These are phyloP conservation scores for Olyra latifolia DNA, from an alignment of 176 grass and related monocot genomes.

Conservation along the genomic window DNA sequence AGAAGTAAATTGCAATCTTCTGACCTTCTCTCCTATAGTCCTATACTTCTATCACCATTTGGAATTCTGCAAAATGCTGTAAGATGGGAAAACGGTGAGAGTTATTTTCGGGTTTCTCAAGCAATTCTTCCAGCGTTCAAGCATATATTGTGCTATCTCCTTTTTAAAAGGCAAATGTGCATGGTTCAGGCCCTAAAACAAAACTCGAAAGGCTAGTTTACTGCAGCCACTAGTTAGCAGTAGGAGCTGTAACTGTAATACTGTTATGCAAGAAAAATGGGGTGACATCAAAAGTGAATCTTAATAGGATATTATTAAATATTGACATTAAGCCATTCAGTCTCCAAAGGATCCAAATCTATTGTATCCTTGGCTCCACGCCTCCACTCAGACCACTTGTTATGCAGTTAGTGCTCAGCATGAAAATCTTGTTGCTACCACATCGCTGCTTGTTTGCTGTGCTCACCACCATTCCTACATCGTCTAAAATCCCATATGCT, in stretches of 20 bases:
- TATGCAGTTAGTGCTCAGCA: constrained; percentile 1
- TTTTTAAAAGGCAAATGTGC: background rate
- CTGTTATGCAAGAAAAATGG: background rate
- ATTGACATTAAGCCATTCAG: background rate
- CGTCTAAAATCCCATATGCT: constrained; percentile 1
- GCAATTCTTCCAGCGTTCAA: background rate
- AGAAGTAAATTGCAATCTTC: background rate
- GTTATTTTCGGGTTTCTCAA: background rate
- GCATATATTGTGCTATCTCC: constrained; percentile 6
- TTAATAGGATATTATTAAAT: background rate
- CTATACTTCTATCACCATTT: background rate
- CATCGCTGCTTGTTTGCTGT: background rate
- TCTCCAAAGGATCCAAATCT: constrained; percentile 23
- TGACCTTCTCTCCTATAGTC: background rate
- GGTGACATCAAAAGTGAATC: background rate
- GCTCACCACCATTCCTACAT: constrained; percentile 16
- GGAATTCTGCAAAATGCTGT: constrained; percentile 8
- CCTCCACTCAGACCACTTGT: constrained; percentile 4
- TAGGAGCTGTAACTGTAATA: background rate
- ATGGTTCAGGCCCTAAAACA: background rate
- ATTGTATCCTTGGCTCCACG: constrained; percentile 12
- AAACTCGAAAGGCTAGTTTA: background rate
- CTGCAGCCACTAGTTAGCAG: background rate
- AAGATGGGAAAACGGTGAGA: background rate
- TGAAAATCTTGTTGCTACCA: constrained; percentile 15